Evolutionary conservation across 2,329 filamentous ascomycete genomes (phyloP).

Genomic region (Xenoacremonium recifei): DNA sequence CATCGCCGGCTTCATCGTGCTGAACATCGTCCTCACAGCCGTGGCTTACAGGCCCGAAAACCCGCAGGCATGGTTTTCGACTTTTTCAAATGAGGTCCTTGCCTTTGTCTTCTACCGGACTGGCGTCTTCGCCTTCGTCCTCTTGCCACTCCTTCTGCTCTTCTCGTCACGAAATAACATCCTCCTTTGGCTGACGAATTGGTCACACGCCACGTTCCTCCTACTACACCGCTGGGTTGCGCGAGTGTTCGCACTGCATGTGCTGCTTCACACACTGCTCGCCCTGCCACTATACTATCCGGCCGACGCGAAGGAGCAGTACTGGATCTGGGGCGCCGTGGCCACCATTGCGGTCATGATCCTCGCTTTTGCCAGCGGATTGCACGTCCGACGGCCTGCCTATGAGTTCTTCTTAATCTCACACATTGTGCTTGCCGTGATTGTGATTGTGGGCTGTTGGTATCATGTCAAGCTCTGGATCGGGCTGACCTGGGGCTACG

Average conservation of each 20-base stretch:
- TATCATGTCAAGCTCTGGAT: conserved; percentile 35
- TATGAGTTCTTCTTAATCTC: conserved; percentile 42
- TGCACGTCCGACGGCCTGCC: conserved; percentile 30
- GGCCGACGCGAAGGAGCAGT: conserved; percentile 24
- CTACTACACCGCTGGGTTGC: conserved; percentile 50
- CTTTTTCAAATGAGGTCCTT: conserved; percentile 25
- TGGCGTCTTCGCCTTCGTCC: conserved; percentile 37
- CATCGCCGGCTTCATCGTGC: conserved; percentile 33
- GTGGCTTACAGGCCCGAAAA: conserved; percentile 25
- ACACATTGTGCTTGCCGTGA: conserved; percentile 37
- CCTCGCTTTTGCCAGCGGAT: conserved; percentile 25
- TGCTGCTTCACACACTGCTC: conserved; percentile 42
- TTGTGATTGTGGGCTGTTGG: conserved; percentile 39
- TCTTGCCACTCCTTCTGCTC: conserved; percentile 39
- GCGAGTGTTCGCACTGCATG: conserved; percentile 41
- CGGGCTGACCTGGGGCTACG: conserved; percentile 26
- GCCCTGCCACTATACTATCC: conserved; percentile 29
- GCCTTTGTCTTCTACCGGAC: conserved; percentile 38
- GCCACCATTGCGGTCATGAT: conserved; percentile 30
- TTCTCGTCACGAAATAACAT: conserved; percentile 45
- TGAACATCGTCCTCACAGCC: conserved; percentile 37
- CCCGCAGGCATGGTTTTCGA: conserved; percentile 29
- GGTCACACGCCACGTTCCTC: conserved; percentile 45
- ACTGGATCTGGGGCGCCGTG: conserved; percentile 42
- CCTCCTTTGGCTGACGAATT: conserved; percentile 45